Evolutionary conservation across 2,329 filamentous ascomycete genomes (phyloP).

Genomic region (Scedosporium aurantiacum): DNA sequence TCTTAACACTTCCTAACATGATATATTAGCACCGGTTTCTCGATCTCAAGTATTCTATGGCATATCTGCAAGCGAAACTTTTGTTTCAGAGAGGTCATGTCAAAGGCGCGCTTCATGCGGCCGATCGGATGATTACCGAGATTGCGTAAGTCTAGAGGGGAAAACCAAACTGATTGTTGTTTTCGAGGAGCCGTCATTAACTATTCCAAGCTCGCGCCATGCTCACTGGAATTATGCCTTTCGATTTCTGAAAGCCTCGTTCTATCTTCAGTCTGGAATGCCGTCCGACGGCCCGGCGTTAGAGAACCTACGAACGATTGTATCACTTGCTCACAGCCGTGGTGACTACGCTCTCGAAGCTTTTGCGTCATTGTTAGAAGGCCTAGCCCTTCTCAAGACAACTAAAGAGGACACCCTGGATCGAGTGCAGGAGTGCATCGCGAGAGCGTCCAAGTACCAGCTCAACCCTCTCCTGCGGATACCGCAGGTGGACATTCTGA

Average conservation of each 20-base stretch:
- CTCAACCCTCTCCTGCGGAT: constrained; percentile 52
- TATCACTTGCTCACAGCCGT: constrained; percentile 44
- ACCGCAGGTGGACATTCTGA: constrained; percentile 54
- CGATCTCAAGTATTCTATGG: constrained; percentile 68
- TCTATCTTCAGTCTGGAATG: constrained; percentile 51
- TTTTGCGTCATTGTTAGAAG: constrained; percentile 56
- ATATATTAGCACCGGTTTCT: constrained; percentile 24
- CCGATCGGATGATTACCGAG: constrained; percentile 50
- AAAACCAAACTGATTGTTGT: too few relatives aligned
- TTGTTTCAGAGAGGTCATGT: constrained; percentile 55
- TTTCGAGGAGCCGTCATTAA: constrained; percentile 10
- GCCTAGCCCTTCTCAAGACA: constrained; percentile 55
- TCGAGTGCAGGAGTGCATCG: constrained; percentile 60
- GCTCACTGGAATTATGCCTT: constrained; percentile 68
- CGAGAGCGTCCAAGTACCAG: constrained; percentile 62
- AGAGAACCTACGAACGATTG: constrained; percentile 57
- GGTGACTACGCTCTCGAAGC: constrained; percentile 55
- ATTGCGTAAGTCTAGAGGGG: not conserved
- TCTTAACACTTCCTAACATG: constrained; percentile 15
- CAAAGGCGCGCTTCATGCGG: constrained; percentile 60
- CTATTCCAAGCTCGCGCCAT: constrained; percentile 44
- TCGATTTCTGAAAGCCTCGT: constrained; percentile 59
- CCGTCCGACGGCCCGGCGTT: constrained; percentile 52
- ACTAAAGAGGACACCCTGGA: constrained; percentile 56
- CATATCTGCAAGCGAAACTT: constrained; percentile 60